These are phyloP conservation scores for Mimosa bimucronata DNA, from an alignment of 306 rosid genomes.

Conservation along the genomic window DNA sequence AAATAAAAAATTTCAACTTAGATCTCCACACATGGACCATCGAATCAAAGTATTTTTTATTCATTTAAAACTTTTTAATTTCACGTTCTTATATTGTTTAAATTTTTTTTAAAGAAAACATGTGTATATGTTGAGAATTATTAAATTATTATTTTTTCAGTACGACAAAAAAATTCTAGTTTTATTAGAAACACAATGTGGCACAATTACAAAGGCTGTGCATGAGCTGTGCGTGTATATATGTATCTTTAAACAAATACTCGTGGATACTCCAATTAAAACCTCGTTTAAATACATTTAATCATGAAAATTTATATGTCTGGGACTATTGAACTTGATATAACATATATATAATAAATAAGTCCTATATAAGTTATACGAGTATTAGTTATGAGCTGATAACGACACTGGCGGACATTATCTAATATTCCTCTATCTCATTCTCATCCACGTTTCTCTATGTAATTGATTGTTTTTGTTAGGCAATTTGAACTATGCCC, in stretches of 20 bases:
- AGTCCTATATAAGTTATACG: neutral
- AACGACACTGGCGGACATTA: neutral
- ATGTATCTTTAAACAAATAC: neutral
- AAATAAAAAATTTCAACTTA: too few relatives aligned
- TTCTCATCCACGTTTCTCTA: too few relatives aligned
- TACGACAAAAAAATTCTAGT: neutral
- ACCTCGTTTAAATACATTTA: neutral
- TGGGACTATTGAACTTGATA: neutral
- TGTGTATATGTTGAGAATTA: neutral
- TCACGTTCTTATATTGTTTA: too few relatives aligned
- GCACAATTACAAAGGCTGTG: neutral
- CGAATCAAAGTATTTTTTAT: neutral
- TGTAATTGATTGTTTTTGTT: neutral
- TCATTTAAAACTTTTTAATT: too few relatives aligned
- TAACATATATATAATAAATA: neutral
- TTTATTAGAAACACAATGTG: neutral
- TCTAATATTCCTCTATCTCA: too few relatives aligned
- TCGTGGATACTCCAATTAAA: neutral
- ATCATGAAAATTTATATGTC: neutral
- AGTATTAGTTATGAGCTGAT: neutral
- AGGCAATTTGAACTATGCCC: too few relatives aligned
- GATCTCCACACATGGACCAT: neutral
- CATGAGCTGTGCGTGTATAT: neutral
- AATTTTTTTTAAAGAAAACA: neutral
- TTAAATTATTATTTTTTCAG: neutral